A percentile compares a stretch with the other conserved stretches of the same genome.
Conservation (phyloP, 306 rosid genomes). For the Casuarina glauca region DNA sequence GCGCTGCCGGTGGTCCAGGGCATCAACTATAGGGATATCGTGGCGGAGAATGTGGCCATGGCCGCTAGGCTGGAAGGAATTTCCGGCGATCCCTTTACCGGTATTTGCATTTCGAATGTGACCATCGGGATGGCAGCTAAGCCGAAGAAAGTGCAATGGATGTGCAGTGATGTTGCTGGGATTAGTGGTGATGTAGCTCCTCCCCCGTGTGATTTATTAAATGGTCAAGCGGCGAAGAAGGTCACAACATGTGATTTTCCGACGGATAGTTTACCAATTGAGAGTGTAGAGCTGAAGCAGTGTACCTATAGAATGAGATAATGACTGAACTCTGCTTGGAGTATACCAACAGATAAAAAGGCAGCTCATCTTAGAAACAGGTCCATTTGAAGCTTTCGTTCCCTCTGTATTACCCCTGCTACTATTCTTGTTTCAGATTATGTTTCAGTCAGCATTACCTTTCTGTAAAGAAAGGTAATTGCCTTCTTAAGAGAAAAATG, state of each 20-base stretch:
- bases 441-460: too few relatives aligned
- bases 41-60: slow-evolving; percentile 63
- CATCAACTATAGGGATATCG: slow-evolving; percentile 61
- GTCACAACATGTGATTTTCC: slow-evolving; percentile 62
- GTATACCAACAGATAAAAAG: neutral
- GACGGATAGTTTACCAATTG: slow-evolving; percentile 50
- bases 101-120: slow-evolving; percentile 74
- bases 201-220: slow-evolving; percentile 55
- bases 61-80: slow-evolving; percentile 84
- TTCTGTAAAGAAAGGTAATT: too few relatives aligned
- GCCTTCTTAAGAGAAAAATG: too few relatives aligned
- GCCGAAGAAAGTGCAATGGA: slow-evolving; percentile 75
- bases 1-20: slow-evolving; percentile 59
- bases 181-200: slow-evolving; percentile 70
- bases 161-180: slow-evolving; percentile 59
- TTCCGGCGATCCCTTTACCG: slow-evolving; percentile 58
- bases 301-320: slow-evolving; percentile 44
- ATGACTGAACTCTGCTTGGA: slow-evolving; percentile 22
- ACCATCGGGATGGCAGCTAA: slow-evolving; percentile 61
- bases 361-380: too few relatives aligned
- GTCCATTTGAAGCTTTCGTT: too few relatives aligned
- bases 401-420: too few relatives aligned
- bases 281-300: slow-evolving; percentile 49
- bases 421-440: too few relatives aligned
- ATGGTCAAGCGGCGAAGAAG: slow-evolving; percentile 48